Percentiles rank a stretch among this genome's conserved stretches.
Evolutionary conservation across 352 stramenopile species (phyloP).

Genomic region (Pseudoperonospora humuli): DNA sequence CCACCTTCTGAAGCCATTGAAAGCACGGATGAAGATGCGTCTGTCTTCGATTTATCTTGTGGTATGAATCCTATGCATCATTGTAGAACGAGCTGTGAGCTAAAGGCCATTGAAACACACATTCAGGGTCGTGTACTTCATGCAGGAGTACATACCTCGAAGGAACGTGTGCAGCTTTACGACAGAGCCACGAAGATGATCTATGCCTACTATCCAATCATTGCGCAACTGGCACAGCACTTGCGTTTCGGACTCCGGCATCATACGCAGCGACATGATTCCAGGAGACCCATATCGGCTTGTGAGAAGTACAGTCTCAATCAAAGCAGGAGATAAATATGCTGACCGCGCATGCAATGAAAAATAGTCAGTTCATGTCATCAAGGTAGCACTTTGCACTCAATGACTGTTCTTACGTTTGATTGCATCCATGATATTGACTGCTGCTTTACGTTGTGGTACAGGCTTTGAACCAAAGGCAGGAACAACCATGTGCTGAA

Average conservation of each 20-base stretch:
- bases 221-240: slow-evolving; percentile 62
- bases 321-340: slow-evolving; percentile 21
- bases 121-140: not conserved
- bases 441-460: slow-evolving; percentile 34
- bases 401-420: slow-evolving; percentile 26
- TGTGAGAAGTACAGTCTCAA: slow-evolving; percentile 24
- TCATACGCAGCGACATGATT: slow-evolving; percentile 36
- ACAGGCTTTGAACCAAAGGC: slow-evolving; percentile 57
- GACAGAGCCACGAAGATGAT: slow-evolving; percentile 28
- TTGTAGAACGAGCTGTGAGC: not conserved
- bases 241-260: slow-evolving; percentile 29
- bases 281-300: slow-evolving; percentile 22
- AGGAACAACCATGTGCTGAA: slow-evolving; percentile 48
- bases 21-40: slow-evolving; percentile 26
- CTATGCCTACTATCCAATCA: slow-evolving; percentile 59
- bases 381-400: not conserved
- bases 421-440: slow-evolving; percentile 43
- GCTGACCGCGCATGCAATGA: slow-evolving; percentile 8
- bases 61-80: slow-evolving; percentile 5
- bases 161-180: slow-evolving; percentile 55
- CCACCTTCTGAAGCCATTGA: slow-evolving; percentile 17
- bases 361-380: slow-evolving; percentile 3
- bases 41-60: slow-evolving; percentile 15
- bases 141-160: slow-evolving; percentile 23
- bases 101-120: not conserved